Evolutionary conservation across 2,329 filamentous ascomycete genomes (phyloP), one percentile per base, ranked within the genome.

Genomic region (Alternaria burnsii): DNA sequence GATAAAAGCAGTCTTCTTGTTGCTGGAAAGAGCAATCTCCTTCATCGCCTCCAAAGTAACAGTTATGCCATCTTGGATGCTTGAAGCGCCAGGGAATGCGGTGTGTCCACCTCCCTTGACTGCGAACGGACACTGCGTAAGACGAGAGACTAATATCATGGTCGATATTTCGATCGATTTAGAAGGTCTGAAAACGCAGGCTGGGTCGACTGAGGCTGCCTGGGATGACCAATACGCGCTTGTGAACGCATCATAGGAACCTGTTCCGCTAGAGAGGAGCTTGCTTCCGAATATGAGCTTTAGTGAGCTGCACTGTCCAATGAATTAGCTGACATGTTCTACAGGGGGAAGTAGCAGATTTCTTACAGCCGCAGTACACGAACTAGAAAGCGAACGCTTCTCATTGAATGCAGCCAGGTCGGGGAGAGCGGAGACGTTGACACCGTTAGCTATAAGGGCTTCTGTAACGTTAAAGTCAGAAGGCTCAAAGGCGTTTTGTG

Each of bases 81-180:
- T 80, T 41, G 77, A 78, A 5, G 76, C 71, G 14, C 78, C 78
- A 0, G 72, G 69, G 66, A 74, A 75, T 7, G 71, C 64, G 11
- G 74, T 74, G 59, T 82, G 80, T 5, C 81, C 81, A 36, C 81
- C 80, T 46, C 78, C 76, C 52, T 79, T 80, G 11, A 82, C 71
- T 9, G 79, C 79, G 55, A 81, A 80, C 78, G 57, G 61, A 43
- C 68, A 71, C 48, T 66, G 52, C 11, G 64, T 58, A 16, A 50
- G 46, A 5, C 52, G 52, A 32, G 43, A 48, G 6, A 56, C n/a
- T 6, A 68, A 36, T 6, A 69, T 44, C 6, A 52, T 40, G 5
- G 59, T 59, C n/a, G 63, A 62, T 10, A 68, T 58, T 28, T 69
- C 65, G 14, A 57, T 20, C 14, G 61, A 38, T 11, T 46, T 59